Evolutionary conservation across 805 yeast species (phyloP), one percentile per base, ranked within the genome.

Genomic region (Debaryomyces hansenii): DNA sequence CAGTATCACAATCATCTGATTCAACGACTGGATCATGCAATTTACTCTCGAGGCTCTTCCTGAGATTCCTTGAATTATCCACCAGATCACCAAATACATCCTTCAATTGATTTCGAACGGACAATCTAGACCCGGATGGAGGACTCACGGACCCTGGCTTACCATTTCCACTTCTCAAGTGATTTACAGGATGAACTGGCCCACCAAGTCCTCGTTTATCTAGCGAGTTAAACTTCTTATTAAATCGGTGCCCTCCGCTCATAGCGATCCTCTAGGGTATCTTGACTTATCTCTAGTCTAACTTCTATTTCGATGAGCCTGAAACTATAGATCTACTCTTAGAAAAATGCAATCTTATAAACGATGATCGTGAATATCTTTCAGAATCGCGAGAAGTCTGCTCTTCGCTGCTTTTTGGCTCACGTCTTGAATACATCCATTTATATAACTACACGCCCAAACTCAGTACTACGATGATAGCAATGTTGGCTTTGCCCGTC

Each of bases 161-260:
- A 31, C 16, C 5, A 31, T 31, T 14, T 31, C 16, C 27, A 11
- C 24, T 32, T 10, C 15, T 39, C 14, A 39, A 27, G 14, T 20
- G 34, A 28, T 45, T 45, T 6, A 41, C 20, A 10, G 48, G 38
- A 15, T 33, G 40, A 12, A 45, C 37, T 31, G 34, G 14, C 37
- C 45, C 36, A 10, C 38, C 41, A 11, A 39, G n/a, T 14, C 34
- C 34, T 29, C 34, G 37, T 34, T 45, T 34, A 15, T 46, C 39
- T 27, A 46, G 28, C 27, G 50, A 46, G 32, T 12, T 36, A 20
- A 46, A 46, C 29, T 37, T 45, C 28, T 46, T 42, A 18, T 38
- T 46, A 37, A 46, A 46, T 20, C 34, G 39, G 16, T 31, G 15
- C 33, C 40, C 40, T 42, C 28, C 35, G 34, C 35, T 21, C 40